Base-by-base conservation (phyloP, 2,329 filamentous ascomycete genomes). In the Penicillium griseofulvum region DNA sequence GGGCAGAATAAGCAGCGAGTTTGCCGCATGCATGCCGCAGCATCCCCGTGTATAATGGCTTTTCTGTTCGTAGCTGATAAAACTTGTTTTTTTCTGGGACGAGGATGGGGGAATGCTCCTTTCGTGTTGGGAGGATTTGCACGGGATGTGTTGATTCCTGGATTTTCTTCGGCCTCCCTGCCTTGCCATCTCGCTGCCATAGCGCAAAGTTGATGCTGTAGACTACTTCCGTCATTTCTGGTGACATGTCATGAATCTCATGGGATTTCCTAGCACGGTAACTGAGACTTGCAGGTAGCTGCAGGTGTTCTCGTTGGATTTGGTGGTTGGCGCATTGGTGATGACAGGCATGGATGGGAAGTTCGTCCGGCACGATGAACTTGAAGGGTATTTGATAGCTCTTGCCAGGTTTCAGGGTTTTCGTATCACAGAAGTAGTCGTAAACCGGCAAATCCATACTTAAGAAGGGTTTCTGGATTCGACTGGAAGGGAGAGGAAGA, bases 281-380 rank as follows among this genome's bases (percentile, higher is more conserved):
- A 26, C 56, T 46, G 4, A 65, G 33, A 34, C 56, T 63, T 10
- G 59, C 47, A 9, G 59, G 61, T n/a, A 63, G 52, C 12, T 51
- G 49, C 5, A 56, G 39, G 24, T 65, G 61, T 49, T 63, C 55
- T 31, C 48, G 38, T 14, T 54, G 56, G 11, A 63, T 26, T 36
- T 60, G 56, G 14, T 36, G 22, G 42, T 60, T 58, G 19, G 34
- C 39, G 36, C 54, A 57, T 34, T 38, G 36, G 22, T 63, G 57
- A 7, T 56, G 51, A 43, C 58, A 64, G 17, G 55, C 42, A n/a
- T 62, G 52, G 12, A 50, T 50, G 7, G 57, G 56, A 10, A 65
- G 33, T 31, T 58, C 37, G 16, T 38, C n/a, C n/a, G 61, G 56
- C 2, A 64, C 54, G 10, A 60, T 29, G 33, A 65, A 63, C 3